phyloP scores from a whole-genome alignment of 306 rosid species.

The Pyrus communis region DNA sequence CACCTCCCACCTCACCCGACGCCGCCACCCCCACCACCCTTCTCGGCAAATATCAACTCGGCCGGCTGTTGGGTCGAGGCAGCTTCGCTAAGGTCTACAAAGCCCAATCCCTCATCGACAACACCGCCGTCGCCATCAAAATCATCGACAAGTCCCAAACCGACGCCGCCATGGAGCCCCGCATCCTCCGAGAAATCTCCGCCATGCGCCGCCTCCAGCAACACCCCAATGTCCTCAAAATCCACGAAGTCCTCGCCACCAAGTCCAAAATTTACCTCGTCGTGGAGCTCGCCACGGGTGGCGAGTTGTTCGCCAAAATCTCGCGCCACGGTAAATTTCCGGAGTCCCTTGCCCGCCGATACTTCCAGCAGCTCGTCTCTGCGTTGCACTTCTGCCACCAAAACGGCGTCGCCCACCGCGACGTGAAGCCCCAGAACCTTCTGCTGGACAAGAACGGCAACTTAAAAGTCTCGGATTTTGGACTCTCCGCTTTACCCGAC shows the following conservation, averaged over 20 bases:
- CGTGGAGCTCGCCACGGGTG: constrained; percentile 77
- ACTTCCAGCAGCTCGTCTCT: constrained; percentile 71
- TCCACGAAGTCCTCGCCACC: constrained; percentile 82
- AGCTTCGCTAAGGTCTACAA: constrained; percentile 85
- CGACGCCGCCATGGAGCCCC: constrained; percentile 61
- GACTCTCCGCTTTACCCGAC: constrained; percentile 83
- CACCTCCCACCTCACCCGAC: constrained; percentile 11
- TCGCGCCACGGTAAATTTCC: constrained; percentile 37
- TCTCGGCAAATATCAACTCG: constrained; percentile 61
- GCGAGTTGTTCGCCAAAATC: constrained; percentile 64
- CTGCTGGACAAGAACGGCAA: constrained; percentile 56
- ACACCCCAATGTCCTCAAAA: constrained; percentile 63
- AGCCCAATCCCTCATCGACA: constrained; percentile 48
- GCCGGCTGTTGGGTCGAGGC: constrained; percentile 67
- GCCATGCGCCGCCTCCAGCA: constrained; percentile 86
- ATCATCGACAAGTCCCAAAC: constrained; percentile 66
- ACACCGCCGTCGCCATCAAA: constrained; percentile 59
- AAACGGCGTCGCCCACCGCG: constrained; percentile 81
- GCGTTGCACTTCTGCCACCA: constrained; percentile 71
- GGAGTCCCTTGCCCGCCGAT: constrained; percentile 47
- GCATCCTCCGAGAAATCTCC: constrained; percentile 62
- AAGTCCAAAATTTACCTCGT: constrained; percentile 76
- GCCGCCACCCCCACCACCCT: constrained; percentile 19
- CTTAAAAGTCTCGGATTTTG: constrained; percentile 80
- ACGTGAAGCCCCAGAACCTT: constrained; percentile 83